Base-by-base conservation (phyloP, 2,329 filamentous ascomycete genomes). In the Lizonia empirigonia region DNA sequence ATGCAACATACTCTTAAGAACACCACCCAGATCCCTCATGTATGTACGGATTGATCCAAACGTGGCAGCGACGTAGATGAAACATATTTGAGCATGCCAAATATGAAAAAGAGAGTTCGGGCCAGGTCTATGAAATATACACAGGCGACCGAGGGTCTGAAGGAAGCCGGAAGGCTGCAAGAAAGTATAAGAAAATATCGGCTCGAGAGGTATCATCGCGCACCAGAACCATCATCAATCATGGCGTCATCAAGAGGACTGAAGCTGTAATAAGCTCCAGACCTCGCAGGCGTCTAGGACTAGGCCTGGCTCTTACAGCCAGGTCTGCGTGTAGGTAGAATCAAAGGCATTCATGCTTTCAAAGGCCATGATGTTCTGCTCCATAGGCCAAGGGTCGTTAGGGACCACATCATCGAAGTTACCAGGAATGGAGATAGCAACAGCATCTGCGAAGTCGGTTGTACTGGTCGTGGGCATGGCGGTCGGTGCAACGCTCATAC, bases 201-300 rank as follows among this genome's bases (percentile, higher is more conserved):
- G 53, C 53, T 57, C 53, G 42, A 53, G 50, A 60, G 49, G 53
- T 60, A 60, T 60, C 61, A 60, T 57, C 44, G 52, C 53, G 56
- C 58, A 59, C 67, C 64, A 67, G 65, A 62, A 69, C 62, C 67
- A 65, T 74, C 71, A 70, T 72, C 61, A 70, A 58, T 74, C 71
- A 67, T 64, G 50, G 60, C 63, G 63, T 66, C 63, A 61, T 66
- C 62, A 66, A 61, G 60, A 54, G 38, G 57, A 45, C 50, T 57
- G 53, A 38, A 53, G 53, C 55, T 47, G 22, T 30, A 9, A 19
- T 26, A 32, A 55, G 50, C 49, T 40, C n/a, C 36, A 53, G 52
- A 49, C 54, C 57, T 59, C 53, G 46, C 50, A 56, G 53, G 58
- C 60, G 58, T 63, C 63, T 72, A 73, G 52, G 66, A 60, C 70